Evolutionary conservation across 305 asterid species (phyloP).

Genomic region (Plantago coronopus): DNA sequence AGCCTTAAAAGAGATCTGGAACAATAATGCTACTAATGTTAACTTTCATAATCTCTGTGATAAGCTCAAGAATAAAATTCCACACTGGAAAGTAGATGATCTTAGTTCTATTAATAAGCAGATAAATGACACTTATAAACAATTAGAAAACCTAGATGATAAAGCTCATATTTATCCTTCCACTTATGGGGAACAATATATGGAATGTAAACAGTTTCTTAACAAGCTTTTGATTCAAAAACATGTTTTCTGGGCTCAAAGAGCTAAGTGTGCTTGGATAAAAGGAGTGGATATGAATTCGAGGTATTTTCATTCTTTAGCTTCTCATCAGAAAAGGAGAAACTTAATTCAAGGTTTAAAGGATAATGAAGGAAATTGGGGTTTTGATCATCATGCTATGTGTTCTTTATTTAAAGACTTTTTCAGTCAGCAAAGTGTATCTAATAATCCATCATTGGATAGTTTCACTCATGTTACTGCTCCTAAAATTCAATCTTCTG

Average conservation of each 20-base stretch:
- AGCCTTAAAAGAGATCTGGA: too few species aligned
- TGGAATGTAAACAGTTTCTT: fast-evolving
- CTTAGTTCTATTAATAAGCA: too few species aligned
- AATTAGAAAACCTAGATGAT: neutral
- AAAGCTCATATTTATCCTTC: neutral
- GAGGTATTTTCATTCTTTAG: neutral
- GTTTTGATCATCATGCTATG: neutral
- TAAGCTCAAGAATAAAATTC: too few species aligned
- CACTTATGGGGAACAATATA: fast-evolving
- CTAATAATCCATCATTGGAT: too few species aligned
- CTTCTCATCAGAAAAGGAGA: too few species aligned
- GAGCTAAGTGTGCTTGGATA: neutral
- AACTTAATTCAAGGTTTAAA: neutral
- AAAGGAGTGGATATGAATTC: neutral
- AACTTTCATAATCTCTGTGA: too few species aligned
- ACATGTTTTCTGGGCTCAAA: neutral
- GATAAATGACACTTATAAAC: too few species aligned
- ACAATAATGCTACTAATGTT: too few species aligned
- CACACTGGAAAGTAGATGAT: too few species aligned
- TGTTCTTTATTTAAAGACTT: neutral
- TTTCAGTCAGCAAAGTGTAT: neutral
- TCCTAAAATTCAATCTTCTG: too few species aligned
- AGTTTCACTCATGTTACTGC: too few species aligned
- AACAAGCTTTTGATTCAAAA: neutral
- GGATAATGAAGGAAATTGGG: neutral